Conservation (phyloP, 495 filamentous ascomycete genomes). For the Haplographium delicatum region DNA sequence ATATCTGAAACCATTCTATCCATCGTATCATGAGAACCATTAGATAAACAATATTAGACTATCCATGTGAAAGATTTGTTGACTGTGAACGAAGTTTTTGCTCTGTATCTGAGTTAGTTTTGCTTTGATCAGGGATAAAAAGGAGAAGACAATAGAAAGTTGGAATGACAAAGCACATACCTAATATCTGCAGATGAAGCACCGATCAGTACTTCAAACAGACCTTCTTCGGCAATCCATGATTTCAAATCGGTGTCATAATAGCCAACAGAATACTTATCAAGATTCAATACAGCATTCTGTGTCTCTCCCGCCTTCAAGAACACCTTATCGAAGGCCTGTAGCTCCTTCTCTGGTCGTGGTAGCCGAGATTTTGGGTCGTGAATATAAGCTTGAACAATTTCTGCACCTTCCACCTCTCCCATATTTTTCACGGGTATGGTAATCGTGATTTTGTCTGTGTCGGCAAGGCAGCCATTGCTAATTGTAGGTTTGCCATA, state of each 20-base stretch:
- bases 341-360: conserved; percentile 71
- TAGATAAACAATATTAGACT: no score
- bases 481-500: conserved; percentile 57
- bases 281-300: conserved; percentile 56
- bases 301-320: conserved; percentile 65
- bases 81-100: conserved; percentile 46
- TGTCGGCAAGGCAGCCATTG: conserved; percentile 41
- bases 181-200: conserved; percentile 39
- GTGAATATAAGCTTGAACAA: conserved; percentile 71
- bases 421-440: conserved; percentile 69
- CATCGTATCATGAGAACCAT: no score
- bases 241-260: conserved; percentile 64
- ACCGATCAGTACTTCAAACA: conserved; percentile 62
- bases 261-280: conserved; percentile 76
- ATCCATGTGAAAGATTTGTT: conserved; percentile 55
- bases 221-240: conserved; percentile 77
- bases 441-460: conserved; percentile 51
- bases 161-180: conserved; percentile 7
- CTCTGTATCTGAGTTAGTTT: conserved; percentile 29
- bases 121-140: conserved; percentile 20
- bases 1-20: no score
- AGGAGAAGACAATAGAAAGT: conserved; percentile 15
- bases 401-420: conserved; percentile 60
- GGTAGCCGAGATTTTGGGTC: conserved; percentile 50
- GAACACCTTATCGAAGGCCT: conserved; percentile 73